Conservation (phyloP, 139 green algal species). For the Tetradesmus lagerheimii region DNA sequence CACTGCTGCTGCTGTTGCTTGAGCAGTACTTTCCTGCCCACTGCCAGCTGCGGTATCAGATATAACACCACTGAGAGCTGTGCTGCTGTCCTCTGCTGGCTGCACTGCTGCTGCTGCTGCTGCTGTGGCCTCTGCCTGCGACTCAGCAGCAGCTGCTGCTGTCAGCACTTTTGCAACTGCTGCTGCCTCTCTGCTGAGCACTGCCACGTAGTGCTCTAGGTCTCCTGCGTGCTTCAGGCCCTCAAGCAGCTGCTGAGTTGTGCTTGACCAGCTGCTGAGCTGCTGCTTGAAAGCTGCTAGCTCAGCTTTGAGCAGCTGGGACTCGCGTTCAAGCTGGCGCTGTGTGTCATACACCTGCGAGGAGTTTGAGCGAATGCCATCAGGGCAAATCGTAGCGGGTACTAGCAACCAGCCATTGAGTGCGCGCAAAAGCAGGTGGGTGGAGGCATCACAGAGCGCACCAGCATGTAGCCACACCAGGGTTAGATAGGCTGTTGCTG, state of each 20-base stretch:
- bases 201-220: constrained; percentile 57
- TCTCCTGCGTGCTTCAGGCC: constrained; percentile 61
- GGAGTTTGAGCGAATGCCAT: neutral
- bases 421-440: no score
- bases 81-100: neutral
- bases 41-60: neutral
- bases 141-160: neutral
- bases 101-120: neutral
- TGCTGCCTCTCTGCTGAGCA: constrained; percentile 30
- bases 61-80: neutral
- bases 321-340: constrained; percentile 38
- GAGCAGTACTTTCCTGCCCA: neutral
- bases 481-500: no score
- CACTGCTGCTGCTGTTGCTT: neutral
- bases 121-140: neutral
- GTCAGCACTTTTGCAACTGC: constrained; percentile 17
- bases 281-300: constrained; percentile 21
- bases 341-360: constrained; percentile 60
- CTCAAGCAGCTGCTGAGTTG: constrained; percentile 37
- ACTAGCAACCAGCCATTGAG: neutral
- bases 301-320: constrained; percentile 8
- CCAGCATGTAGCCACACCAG: no score
- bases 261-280: constrained; percentile 37
- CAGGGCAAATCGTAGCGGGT: neutral
- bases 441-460: no score